Conservation (phyloP, 306 rosid species). For the Corylus avellana region DNA sequence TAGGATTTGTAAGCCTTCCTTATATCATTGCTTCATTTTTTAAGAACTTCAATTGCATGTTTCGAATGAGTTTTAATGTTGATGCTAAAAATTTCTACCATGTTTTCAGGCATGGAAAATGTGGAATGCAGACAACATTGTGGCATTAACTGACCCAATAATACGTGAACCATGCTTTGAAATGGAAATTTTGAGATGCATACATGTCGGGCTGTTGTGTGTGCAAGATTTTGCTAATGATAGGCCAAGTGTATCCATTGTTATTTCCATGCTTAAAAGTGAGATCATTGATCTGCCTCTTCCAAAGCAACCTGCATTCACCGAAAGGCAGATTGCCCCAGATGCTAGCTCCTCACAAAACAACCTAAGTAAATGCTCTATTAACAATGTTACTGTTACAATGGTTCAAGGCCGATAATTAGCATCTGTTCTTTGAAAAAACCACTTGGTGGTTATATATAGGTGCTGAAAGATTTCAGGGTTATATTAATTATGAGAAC, state of each 20-base stretch:
- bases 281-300: neutral
- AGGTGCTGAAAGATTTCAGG: too few species aligned
- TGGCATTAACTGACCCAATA: neutral
- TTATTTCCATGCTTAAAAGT: too few species aligned
- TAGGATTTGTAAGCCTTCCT: conserved; percentile 20
- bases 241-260: too few species aligned
- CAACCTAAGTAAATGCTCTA: too few species aligned
- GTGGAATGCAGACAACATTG: neutral
- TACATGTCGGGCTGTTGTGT: too few species aligned
- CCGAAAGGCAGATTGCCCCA: neutral
- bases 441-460: too few species aligned
- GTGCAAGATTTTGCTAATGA: too few species aligned
- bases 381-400: neutral
- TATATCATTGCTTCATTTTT: neutral
- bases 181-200: too few species aligned
- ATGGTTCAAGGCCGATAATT: neutral
- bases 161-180: neutral
- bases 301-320: neutral
- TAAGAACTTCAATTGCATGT: neutral
- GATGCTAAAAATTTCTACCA: neutral
- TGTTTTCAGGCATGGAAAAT: neutral
- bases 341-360: neutral
- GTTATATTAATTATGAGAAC: too few species aligned
- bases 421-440: too few species aligned
- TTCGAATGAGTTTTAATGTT: neutral